Evolutionary conservation across 2,329 filamentous ascomycete genomes (phyloP), one percentile per base, ranked within the genome.

Genomic region (Dothistroma pini): DNA sequence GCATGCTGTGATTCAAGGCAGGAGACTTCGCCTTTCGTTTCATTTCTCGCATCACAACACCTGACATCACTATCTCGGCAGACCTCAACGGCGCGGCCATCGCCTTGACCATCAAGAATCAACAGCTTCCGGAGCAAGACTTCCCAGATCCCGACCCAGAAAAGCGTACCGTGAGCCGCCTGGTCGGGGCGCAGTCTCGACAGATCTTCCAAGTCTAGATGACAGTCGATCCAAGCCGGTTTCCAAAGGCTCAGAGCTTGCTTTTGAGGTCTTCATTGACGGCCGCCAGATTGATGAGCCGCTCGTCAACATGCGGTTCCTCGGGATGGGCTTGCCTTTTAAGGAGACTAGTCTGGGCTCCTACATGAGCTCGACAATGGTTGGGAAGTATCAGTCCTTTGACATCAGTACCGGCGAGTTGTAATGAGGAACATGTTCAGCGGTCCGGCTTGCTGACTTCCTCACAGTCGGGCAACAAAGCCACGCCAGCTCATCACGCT

Each of bases 221-320:
- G 16, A 50, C 14, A 19, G 58, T 55, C 21, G 41, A 19, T 34
- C 10, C 48, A 11, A 44, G 54, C 29, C 34, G 7, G 21, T 14
- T 19, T 62, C 59, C 44, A 44, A 35, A 14, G 58, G 61, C 29
- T 49, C 47, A 16, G 50, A 54, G 12, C 47, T 63, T 8, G 41
- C 58, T 29, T 59, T 57, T n/a, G 51, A 65, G 14, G 49, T 63
- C 48, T 59, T 52, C 22, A 54, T 61, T 16, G 61, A 65, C 32
- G 63, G 63, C 10, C 51, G 31, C n/a, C 55, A 62, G 32, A 54
- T 62, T 38, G 62, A 64, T 19, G 54, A 54, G 16, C 50, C 54
- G n/a, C 41, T 62, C 7, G 52, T 62, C 41, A 41, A 55, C 38
- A 25, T 16, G 11, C 10, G n/a, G 5, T 31, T 54, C 31, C 14